Evolutionary conservation across 306 rosid species (phyloP).

Genomic region (Trifolium pratense): DNA sequence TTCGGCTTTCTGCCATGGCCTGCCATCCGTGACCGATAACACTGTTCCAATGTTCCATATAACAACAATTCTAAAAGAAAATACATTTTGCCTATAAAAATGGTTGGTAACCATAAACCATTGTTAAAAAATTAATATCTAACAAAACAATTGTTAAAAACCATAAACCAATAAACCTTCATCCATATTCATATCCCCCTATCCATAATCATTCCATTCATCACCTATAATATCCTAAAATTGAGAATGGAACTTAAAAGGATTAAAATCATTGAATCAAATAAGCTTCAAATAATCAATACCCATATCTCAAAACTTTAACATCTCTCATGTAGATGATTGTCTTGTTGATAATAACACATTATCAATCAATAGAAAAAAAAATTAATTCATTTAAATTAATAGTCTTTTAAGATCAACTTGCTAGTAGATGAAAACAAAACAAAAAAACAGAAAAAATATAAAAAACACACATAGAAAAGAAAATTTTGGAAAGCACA

Average conservation of each 20-base stretch:
- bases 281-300: slow-evolving; percentile 34
- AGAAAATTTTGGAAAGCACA: slow-evolving; percentile 1
- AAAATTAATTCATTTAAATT: background rate
- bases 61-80: slow-evolving; percentile 7
- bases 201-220: slow-evolving; percentile 8
- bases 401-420: slow-evolving; percentile 30
- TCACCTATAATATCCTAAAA: slow-evolving; percentile 24
- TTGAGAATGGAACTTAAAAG: slow-evolving; percentile 13
- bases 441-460: background rate
- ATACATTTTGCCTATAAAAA: background rate
- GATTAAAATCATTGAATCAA: slow-evolving; percentile 20
- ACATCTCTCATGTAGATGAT: slow-evolving; percentile 9
- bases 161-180: background rate
- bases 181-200: slow-evolving; percentile 5
- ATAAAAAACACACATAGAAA: background rate
- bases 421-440: background rate
- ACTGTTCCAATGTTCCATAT: background rate
- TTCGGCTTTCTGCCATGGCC: background rate
- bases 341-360: background rate
- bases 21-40: background rate
- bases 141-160: background rate
- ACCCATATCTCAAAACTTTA: slow-evolving; percentile 3
- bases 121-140: background rate
- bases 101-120: background rate
- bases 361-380: slow-evolving; percentile 23